These are phyloP conservation scores for Sporobolomyces phaffii DNA, from an alignment of 768 basidiomycete genomes.

Conservation along the genomic window DNA sequence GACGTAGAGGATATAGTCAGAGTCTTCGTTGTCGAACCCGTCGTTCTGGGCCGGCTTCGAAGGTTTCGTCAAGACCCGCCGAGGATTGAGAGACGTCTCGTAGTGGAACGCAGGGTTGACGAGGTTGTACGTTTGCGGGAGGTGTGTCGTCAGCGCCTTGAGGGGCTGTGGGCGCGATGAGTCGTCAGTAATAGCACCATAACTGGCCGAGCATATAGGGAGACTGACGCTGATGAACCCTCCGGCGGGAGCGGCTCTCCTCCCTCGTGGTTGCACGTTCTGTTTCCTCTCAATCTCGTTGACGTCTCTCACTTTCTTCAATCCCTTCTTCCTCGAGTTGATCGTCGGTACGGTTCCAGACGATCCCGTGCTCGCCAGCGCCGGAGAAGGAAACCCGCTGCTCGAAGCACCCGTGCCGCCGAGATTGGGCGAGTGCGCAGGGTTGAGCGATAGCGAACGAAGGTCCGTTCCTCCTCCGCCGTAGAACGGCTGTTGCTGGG, in stretches of 20 bases:
- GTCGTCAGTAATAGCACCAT: slow-evolving; percentile 20
- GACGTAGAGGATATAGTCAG: slow-evolving; percentile 98
- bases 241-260: slow-evolving; percentile 66
- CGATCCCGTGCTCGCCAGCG: too few relatives aligned
- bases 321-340: slow-evolving; percentile 48
- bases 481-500: not conserved
- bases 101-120: slow-evolving; percentile 95
- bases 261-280: slow-evolving; percentile 58
- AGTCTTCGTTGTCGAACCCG: slow-evolving; percentile 97
- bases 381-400: not conserved
- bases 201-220: slow-evolving; percentile 16
- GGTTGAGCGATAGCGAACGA: slow-evolving; percentile 3
- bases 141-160: slow-evolving; percentile 71
- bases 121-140: slow-evolving; percentile 83
- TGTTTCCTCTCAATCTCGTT: slow-evolving; percentile 55
- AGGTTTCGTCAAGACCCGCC: slow-evolving; percentile 94
- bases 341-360: not conserved
- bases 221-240: slow-evolving; percentile 70
- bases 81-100: slow-evolving; percentile 87
- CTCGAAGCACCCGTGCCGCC: not conserved
- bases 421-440: not conserved
- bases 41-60: slow-evolving; percentile 93
- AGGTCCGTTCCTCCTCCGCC: not conserved
- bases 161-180: slow-evolving; percentile 52
- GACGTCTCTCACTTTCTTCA: slow-evolving; percentile 67